Conservation (phyloP, 129 eudicot genomes). For the Artemisia tridentata region DNA sequence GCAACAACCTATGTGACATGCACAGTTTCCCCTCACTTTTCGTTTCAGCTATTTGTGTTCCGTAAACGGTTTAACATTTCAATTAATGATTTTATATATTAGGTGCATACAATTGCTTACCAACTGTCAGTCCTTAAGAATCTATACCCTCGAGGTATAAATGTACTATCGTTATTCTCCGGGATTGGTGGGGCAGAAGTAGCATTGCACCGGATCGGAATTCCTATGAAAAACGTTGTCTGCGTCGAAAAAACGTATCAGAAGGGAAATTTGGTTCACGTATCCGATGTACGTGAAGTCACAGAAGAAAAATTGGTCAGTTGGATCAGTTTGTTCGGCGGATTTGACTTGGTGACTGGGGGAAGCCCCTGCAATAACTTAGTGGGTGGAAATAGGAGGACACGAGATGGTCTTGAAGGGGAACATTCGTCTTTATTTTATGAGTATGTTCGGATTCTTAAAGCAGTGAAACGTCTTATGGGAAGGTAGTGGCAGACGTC, state of each 20-base stretch:
- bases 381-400: slow-evolving; percentile 38
- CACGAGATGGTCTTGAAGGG: slow-evolving; percentile 41
- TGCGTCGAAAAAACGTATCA: slow-evolving; percentile 44
- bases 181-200: slow-evolving; percentile 16
- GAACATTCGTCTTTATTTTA: slow-evolving; percentile 40
- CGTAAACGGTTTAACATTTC: not conserved
- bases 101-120: slow-evolving; percentile 45
- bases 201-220: slow-evolving; percentile 16
- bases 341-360: slow-evolving; percentile 50
- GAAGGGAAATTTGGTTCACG: slow-evolving; percentile 29
- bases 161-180: not conserved
- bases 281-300: slow-evolving; percentile 19
- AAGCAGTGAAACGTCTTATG: slow-evolving; percentile 25
- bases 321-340: slow-evolving; percentile 25
- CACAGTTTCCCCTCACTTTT: too few relatives aligned
- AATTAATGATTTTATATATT: not conserved
- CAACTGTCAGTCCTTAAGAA: slow-evolving; percentile 35
- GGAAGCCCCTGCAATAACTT: slow-evolving; percentile 52
- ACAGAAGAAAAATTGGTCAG: not conserved
- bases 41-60: not conserved
- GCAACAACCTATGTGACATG: too few relatives aligned
- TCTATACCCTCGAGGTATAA: not conserved
- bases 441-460: slow-evolving; percentile 38
- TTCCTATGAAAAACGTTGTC: slow-evolving; percentile 39
- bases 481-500: not conserved